These are phyloP conservation scores for Boletus pseudo-olivaceus DNA, from an alignment of 768 basidiomycete genomes.

Conservation along the genomic window DNA sequence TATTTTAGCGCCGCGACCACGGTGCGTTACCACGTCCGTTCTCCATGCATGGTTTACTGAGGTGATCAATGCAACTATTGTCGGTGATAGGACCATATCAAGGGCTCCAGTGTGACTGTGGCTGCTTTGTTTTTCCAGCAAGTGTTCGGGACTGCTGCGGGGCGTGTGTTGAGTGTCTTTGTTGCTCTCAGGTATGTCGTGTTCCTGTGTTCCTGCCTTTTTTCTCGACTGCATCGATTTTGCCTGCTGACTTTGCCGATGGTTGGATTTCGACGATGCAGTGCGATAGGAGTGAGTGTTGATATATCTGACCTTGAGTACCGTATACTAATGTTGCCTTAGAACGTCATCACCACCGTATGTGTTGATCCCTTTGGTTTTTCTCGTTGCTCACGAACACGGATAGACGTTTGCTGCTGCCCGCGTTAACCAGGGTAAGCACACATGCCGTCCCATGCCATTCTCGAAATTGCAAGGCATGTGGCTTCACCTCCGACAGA, in stretches of 20 bases:
- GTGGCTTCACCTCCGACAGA: slow-evolving; percentile 30
- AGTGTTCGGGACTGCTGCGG: slow-evolving; percentile 51
- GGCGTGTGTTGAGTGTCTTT: slow-evolving; percentile 54
- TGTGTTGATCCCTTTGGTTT: not conserved
- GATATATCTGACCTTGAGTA: not conserved
- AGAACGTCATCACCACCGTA: slow-evolving; percentile 35
- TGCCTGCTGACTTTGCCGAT: not conserved
- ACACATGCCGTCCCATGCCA: not conserved
- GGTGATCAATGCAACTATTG: not conserved
- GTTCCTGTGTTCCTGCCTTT: not conserved
- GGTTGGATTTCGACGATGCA: slow-evolving; percentile 6
- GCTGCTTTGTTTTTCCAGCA: slow-evolving; percentile 58
- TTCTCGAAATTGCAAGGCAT: not conserved
- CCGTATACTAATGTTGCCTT: not conserved
- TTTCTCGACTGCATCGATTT: not conserved
- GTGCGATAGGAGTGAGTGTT: slow-evolving; percentile 35
- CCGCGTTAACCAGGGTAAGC: slow-evolving; percentile 49
- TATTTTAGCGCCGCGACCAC: slow-evolving; percentile 44
- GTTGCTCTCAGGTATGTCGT: slow-evolving; percentile 49
- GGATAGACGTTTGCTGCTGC: slow-evolving; percentile 47
- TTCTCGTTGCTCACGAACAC: not conserved
- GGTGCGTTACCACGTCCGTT: slow-evolving; percentile 1
- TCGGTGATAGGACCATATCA: slow-evolving; percentile 39
- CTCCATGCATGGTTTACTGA: not conserved
- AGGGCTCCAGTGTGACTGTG: slow-evolving; percentile 49